Conservation (phyloP, 257 asterid species). For the Cynanchum wilfordii region DNA sequence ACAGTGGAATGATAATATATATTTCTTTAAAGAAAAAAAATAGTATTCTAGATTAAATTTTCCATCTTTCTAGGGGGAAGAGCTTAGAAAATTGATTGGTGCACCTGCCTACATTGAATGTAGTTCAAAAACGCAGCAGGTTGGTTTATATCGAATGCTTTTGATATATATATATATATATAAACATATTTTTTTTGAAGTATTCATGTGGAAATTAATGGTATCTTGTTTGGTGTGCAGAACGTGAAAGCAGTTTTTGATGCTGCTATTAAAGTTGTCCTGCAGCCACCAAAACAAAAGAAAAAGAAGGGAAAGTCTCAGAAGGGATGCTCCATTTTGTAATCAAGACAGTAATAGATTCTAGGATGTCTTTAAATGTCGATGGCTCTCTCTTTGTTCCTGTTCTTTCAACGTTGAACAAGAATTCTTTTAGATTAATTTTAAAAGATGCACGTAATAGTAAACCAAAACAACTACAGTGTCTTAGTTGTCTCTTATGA, state of each 20-base stretch:
- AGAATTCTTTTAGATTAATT: too few species aligned
- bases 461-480: too few species aligned
- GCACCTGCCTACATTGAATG: slow-evolving; percentile 43
- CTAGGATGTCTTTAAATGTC: slow-evolving; percentile 17
- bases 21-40: background rate
- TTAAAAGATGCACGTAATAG: too few species aligned
- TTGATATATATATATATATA: background rate
- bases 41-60: background rate
- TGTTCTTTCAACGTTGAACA: too few species aligned
- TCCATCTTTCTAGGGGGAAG: slow-evolving; percentile 31
- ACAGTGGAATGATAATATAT: background rate
- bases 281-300: slow-evolving; percentile 52
- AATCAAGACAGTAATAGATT: slow-evolving; percentile 34
- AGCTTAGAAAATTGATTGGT: slow-evolving; percentile 37
- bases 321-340: slow-evolving; percentile 60
- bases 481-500: too few species aligned
- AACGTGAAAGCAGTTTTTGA: slow-evolving; percentile 52
- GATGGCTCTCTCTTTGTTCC: too few species aligned
- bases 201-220: background rate
- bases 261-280: slow-evolving; percentile 54
- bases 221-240: slow-evolving; percentile 24
- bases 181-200: background rate
- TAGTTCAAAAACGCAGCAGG: slow-evolving; percentile 49
- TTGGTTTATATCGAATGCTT: slow-evolving; percentile 4
- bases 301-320: slow-evolving; percentile 45